phyloP scores from a whole-genome alignment of 108 stramenopile species.

The Asterionellopsis glacialis region DNA sequence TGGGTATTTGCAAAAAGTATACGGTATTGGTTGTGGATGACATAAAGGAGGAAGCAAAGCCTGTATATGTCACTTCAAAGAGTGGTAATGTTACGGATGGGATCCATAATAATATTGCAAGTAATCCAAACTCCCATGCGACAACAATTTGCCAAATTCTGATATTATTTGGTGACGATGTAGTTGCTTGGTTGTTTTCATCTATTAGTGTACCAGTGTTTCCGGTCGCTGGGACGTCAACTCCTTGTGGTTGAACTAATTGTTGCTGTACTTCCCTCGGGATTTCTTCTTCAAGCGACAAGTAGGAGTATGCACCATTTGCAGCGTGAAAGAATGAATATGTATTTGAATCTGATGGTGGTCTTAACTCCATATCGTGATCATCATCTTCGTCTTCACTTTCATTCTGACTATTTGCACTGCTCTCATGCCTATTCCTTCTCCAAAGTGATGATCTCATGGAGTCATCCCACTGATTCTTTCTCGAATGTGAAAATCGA shows the following conservation, averaged over 20 bases:
- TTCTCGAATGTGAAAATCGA: not conserved
- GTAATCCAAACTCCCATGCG: constrained; percentile 26
- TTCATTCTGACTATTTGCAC: not conserved
- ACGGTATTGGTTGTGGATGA: constrained; percentile 6
- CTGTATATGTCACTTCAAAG: constrained; percentile 21
- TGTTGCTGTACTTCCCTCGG: not conserved
- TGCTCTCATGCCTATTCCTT: no score
- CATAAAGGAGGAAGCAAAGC: constrained; percentile 24
- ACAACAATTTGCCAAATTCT: constrained; percentile 20
- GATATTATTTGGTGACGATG: not conserved
- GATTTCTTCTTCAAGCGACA: not conserved
- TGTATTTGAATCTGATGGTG: no score
- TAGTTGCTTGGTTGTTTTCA: not conserved
- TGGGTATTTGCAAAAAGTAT: constrained; percentile 32
- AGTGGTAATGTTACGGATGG: constrained; percentile 36
- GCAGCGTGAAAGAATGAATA: not conserved
- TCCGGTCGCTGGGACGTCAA: no score
- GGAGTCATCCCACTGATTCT: not conserved
- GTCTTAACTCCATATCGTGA: not conserved
- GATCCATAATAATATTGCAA: constrained; percentile 25
- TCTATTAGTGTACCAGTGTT: not conserved
- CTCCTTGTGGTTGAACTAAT: not conserved
- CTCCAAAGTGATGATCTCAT: not conserved
- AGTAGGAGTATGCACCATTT: not conserved
- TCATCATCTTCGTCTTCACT: not conserved